phyloP scores from a whole-genome alignment of 1,284 basidiomycete genomes.

The Cystobasidiaceae sp. region DNA sequence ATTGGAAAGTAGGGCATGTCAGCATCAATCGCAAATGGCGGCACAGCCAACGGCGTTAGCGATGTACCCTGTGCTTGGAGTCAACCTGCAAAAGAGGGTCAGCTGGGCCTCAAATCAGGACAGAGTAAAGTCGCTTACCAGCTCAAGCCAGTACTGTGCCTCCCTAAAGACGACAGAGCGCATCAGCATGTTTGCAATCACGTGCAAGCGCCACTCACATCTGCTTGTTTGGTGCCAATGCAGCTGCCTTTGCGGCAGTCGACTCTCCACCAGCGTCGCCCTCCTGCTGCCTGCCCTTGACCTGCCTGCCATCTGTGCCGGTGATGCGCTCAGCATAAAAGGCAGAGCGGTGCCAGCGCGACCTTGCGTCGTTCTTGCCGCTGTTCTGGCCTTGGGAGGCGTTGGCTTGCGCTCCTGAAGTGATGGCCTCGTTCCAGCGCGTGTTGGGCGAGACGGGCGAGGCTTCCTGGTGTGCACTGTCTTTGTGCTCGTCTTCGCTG shows the following conservation, averaged over 20 bases:
- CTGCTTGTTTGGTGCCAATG: constrained; percentile 29
- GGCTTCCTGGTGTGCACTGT: constrained; percentile 13
- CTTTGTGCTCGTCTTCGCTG: constrained; percentile 11
- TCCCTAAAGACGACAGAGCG: constrained; percentile 1
- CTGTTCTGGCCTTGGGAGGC: constrained; percentile 33
- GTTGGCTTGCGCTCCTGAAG: constrained; percentile 6
- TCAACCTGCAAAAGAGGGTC: not conserved
- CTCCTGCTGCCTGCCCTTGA: constrained; percentile 3
- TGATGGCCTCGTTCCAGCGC: constrained; percentile 39
- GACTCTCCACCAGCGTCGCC: constrained; percentile 27
- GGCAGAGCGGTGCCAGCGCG: constrained; percentile 39
- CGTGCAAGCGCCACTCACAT: constrained; percentile 7
- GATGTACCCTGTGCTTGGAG: not conserved
- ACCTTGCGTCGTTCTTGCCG: constrained; percentile 38
- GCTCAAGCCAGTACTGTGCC: constrained; percentile 32
- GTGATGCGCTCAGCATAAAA: constrained; percentile 39
- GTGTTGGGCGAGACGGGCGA: constrained; percentile 35
- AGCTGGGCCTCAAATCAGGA: too few relatives aligned
- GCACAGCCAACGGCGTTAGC: not conserved
- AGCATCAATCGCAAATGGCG: constrained; percentile 56
- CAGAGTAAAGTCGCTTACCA: constrained; percentile 39
- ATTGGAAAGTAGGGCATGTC: not conserved
- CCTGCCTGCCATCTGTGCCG: constrained; percentile 22
- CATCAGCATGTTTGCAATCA: not conserved
- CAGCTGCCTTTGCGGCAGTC: constrained; percentile 8